Conservation (phyloP, 2,329 filamentous ascomycete species). For the Apiospora arundinis region DNA sequence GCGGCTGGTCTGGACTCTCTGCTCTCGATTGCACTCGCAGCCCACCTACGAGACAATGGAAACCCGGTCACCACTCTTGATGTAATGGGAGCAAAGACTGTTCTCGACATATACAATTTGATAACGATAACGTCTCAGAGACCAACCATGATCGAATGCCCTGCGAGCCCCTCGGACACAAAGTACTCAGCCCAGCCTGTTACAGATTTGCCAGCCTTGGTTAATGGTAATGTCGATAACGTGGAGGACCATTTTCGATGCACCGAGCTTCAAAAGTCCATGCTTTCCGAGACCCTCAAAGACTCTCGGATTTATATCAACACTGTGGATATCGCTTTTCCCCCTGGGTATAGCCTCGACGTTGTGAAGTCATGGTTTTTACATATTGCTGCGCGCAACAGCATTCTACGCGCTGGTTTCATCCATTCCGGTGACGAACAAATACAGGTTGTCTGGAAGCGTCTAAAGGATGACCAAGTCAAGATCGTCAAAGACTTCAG, state of each 20-base stretch:
- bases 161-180: not conserved
- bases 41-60: conserved; percentile 63
- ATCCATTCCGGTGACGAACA: conserved; percentile 58
- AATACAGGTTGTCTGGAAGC: conserved; percentile 69
- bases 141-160: not conserved
- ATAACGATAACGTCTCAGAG: conserved; percentile 22
- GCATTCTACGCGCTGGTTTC: conserved; percentile 79
- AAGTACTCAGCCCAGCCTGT: not conserved
- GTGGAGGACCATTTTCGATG: conserved; percentile 54
- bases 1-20: conserved; percentile 49
- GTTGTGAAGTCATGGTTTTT: conserved; percentile 55
- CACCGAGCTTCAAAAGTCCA: conserved; percentile 77
- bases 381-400: conserved; percentile 59
- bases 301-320: conserved; percentile 76
- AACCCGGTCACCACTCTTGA: conserved; percentile 63
- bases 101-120: conserved; percentile 35
- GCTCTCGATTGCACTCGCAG: conserved; percentile 60
- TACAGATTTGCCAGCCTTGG: not conserved
- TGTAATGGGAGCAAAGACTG: conserved; percentile 63
- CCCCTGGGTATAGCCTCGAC: conserved; percentile 42
- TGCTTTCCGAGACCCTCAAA: conserved; percentile 76
- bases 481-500: conserved; percentile 45
- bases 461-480: conserved; percentile 52
- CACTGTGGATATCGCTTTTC: conserved; percentile 70
- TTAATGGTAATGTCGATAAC: conserved; percentile 28